phyloP scores from a whole-genome alignment of 176 grass and related monocot species.

The Chloris gayana region DNA sequence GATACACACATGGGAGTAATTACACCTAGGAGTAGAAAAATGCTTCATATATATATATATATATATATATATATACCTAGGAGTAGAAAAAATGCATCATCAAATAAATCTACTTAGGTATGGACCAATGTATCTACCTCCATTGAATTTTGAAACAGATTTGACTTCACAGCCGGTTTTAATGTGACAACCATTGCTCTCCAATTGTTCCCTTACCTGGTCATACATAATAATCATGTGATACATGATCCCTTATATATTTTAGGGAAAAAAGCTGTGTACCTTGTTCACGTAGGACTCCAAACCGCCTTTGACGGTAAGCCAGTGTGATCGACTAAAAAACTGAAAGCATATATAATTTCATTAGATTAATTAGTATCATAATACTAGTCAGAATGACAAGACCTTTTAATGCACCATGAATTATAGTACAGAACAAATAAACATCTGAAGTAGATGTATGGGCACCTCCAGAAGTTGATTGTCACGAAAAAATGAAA shows the following conservation, averaged over 20 bases:
- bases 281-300: conserved; percentile 73
- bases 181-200: conserved; percentile 63
- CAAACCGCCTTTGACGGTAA: conserved; percentile 74
- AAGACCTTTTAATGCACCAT: conserved; percentile 37
- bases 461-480: conserved; percentile 69
- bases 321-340: conserved; percentile 77
- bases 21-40: neutral
- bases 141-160: conserved; percentile 53
- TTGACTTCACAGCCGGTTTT: conserved; percentile 64
- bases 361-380: neutral
- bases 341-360: conserved; percentile 43
- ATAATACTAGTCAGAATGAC: neutral
- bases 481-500: conserved; percentile 83
- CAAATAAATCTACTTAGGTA: neutral
- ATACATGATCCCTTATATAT: neutral
- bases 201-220: conserved; percentile 64
- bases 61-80: too few relatives aligned
- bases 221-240: neutral
- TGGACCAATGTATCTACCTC: conserved; percentile 40
- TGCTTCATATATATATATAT: neutral
- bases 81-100: too few relatives aligned
- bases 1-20: too few relatives aligned
- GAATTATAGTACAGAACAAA: conserved; percentile 6
- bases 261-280: neutral
- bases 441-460: neutral